Conservation (phyloP, 75 land plant species). For the Pinus albicaulis region DNA sequence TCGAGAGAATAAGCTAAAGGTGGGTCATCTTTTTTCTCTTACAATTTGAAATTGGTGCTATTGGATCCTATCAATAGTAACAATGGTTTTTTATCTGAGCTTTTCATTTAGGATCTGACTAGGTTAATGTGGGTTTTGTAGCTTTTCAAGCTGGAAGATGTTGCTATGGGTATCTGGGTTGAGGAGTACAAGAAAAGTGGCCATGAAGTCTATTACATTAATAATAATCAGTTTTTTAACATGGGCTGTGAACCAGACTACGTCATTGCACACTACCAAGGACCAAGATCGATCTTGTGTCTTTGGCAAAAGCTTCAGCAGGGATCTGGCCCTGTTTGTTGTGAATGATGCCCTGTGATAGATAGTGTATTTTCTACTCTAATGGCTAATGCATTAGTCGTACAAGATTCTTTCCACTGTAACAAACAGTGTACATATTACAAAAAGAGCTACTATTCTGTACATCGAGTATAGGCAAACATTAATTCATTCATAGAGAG, state of each 20-base stretch:
- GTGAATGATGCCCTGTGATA: constrained; percentile 24
- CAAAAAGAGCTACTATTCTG: neutral
- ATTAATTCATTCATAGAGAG: neutral
- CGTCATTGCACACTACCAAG: constrained; percentile 88
- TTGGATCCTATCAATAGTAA: neutral
- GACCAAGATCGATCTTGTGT: constrained; percentile 82
- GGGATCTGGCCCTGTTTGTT: constrained; percentile 50
- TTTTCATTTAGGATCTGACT: neutral
- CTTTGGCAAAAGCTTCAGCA: constrained; percentile 79
- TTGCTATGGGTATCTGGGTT: constrained; percentile 98
- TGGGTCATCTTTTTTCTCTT: constrained; percentile 6
- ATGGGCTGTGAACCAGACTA: constrained; percentile 72
- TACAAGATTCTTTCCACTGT: constrained; percentile 3
- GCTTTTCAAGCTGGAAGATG: constrained; percentile 98
- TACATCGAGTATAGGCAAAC: neutral
- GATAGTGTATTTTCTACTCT: neutral
- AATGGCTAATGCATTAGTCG: neutral
- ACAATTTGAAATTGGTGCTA: neutral
- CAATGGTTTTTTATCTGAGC: neutral
- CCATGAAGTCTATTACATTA: constrained; percentile 53
- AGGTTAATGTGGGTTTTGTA: constrained; percentile 20
- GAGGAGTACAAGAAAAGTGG: constrained; percentile 59
- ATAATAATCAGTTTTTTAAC: constrained; percentile 48
- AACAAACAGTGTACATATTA: constrained; percentile 3
- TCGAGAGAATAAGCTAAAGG: constrained; percentile 57